Percentiles rank a stretch among this genome's conserved stretches.
These are phyloP conservation scores for Emydomyces testavorans DNA, from an alignment of 2,329 filamentous ascomycete genomes.

Conservation along the genomic window DNA sequence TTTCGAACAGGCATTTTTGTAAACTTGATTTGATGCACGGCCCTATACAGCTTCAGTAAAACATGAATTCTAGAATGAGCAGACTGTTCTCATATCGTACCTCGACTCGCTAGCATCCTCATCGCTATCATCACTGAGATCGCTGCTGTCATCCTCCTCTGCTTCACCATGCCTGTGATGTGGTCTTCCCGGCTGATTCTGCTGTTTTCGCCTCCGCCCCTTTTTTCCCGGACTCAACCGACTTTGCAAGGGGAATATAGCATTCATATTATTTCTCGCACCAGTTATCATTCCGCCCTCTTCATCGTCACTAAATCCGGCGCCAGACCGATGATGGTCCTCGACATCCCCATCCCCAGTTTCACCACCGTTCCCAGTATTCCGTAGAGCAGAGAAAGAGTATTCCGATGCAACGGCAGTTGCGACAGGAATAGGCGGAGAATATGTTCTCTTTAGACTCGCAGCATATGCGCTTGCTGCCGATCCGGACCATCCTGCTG, in stretches of 20 bases:
- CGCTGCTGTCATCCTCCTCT: conserved; percentile 55
- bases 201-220: conserved; percentile 10
- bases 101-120: conserved; percentile 43
- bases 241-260: conserved; percentile 39
- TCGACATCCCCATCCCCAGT: conserved; percentile 25
- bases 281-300: conserved; percentile 54
- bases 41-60: conserved; percentile 33
- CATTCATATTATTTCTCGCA: conserved; percentile 42
- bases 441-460: conserved; percentile 51
- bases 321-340: conserved; percentile 12
- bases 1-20: conserved; percentile 84
- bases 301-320: conserved; percentile 41
- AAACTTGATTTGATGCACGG: conserved; percentile 86
- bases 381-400: conserved; percentile 41
- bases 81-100: conserved; percentile 21
- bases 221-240: conserved; percentile 18
- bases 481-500: conserved; percentile 48
- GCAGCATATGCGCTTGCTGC: conserved; percentile 38
- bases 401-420: conserved; percentile 49
- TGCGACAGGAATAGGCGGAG: conserved; percentile 52
- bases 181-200: conserved; percentile 22
- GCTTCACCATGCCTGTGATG: conserved; percentile 30
- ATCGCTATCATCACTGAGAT: conserved; percentile 55
- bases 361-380: conserved; percentile 9
- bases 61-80: background rate